Evolutionary conservation across 345 rosid species (phyloP), one percentile per base, ranked within the genome.

Genomic region (Eucalyptus coolabah): DNA sequence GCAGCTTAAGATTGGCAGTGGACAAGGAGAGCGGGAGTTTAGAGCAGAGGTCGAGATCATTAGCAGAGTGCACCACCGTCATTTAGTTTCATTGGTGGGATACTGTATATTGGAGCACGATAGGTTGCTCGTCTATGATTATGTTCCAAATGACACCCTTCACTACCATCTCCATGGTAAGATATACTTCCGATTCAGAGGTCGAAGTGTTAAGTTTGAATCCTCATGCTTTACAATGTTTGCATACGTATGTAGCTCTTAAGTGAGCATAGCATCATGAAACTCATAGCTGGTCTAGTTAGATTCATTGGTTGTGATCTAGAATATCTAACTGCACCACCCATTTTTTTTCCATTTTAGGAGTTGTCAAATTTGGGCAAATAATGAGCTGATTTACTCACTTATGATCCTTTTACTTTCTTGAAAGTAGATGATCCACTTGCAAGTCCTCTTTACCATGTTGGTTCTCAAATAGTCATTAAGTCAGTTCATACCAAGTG

Each of bases 21-120:
- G 98, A 50, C 99, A 98, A 86, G 99, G 99, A 87, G 99, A 98
- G 92, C 95, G 99, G 16, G 99, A 97, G 91, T 98, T 98, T 90
- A 94, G 93, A 92, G 99, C 99, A 16, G 99, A 98, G 93, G 99
- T 98, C 54, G 99, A 98, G 93, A 98, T 96, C 88, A 98, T 98
- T 88, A 94, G 98, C 93, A 93, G 99, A 37, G 96, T 98, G 56
- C 99, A 98, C 92, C 99, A 98, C 88, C 98, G 99, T 23, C 98
- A 98, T 97, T 94, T 98, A 95, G 99, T 98, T 92, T 96, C 99
- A 44, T 91, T 98, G 47, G 99, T 98, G 53, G 99, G 99, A 59
- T 98, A 98, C 91, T 98, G 99, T 90, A 95, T 96, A 93, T 94
- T 96, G 1, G 97, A 97, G 90, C 94, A 91, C 88, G 96, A 97